phyloP scores from a whole-genome alignment of 2,329 filamentous ascomycete species.

The Penicillium olsonii region DNA sequence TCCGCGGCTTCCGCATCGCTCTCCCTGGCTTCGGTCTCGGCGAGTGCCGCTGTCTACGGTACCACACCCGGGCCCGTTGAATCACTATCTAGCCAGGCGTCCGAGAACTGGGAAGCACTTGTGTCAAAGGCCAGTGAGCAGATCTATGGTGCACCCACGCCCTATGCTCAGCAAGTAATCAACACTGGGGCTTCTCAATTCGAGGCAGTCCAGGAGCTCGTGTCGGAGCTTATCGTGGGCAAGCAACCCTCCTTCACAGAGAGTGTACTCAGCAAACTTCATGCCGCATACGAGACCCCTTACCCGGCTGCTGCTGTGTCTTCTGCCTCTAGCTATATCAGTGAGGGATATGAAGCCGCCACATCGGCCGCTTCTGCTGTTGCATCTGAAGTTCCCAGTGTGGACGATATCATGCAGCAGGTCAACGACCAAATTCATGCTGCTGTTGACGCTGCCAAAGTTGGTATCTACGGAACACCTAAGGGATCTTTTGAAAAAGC shows the following conservation, averaged over 20 bases:
- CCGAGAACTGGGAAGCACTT: conserved; percentile 64
- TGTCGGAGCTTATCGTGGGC: conserved; percentile 74
- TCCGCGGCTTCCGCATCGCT: conserved; percentile 46
- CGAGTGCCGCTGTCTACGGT: conserved; percentile 49
- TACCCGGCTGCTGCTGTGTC: conserved; percentile 38
- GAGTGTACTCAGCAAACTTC: conserved; percentile 72
- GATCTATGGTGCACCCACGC: conserved; percentile 67
- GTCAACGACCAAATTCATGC: conserved; percentile 59
- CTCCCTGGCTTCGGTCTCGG: conserved; percentile 41
- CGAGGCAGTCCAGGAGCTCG: conserved; percentile 67
- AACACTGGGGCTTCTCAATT: conserved; percentile 65
- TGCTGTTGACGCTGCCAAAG: conserved; percentile 60
- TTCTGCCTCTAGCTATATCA: conserved; percentile 56
- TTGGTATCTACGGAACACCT: conserved; percentile 58
- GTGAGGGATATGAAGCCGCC: conserved; percentile 48
- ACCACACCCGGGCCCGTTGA: conserved; percentile 43
- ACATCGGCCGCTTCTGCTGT: conserved; percentile 34
- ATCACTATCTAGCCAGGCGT: conserved; percentile 57
- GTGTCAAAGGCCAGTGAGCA: conserved; percentile 67
- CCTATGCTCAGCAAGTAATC: conserved; percentile 65
- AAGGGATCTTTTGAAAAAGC: conserved; percentile 58
- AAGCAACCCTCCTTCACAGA: conserved; percentile 81
- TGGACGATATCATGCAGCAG: conserved; percentile 60
- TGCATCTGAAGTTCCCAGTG: conserved; percentile 57
- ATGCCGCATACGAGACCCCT: conserved; percentile 70